Evolutionary conservation across 108 stramenopile species (phyloP), one percentile per base, ranked within the genome.

Genomic region (Pseudonitzschia multistriata): DNA sequence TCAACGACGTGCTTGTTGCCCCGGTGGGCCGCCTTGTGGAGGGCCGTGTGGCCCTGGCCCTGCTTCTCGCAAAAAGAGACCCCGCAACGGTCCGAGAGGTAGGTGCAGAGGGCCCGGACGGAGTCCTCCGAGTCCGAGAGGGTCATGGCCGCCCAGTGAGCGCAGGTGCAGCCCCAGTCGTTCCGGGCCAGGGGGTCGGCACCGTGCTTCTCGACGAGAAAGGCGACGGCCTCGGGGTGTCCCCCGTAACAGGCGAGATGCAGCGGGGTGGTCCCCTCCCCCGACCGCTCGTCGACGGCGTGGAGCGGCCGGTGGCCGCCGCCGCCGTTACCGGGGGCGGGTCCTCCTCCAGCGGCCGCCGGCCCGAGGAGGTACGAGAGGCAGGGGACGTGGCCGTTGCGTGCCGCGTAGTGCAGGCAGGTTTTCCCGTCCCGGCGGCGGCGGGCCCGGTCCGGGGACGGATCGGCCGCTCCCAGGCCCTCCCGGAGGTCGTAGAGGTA

Each of bases 371-470:
- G 35, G 66, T 74, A 81, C 47, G 40, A 45, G 36, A 78, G 49
- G 63, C 72, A 73, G 17, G 62, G 27, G 29, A 81, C 66, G 21
- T 84, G 84, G n/a, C 91, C 94, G 68, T 95, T 92, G 21, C 94
- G 75, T 15, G 89, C 85, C 5, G 94, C 94, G 61, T 88, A 95
- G 62, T 95, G 94, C 31, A 95, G 80, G 40, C 77, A 72, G 11
- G 94, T 95, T 77, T 91, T 95, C 2, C 93, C 93, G 81, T 94
- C 93, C 5, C 93, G 90, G 42, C 93, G 90, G 42, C 90, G 82
- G 65, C 92, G 57, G 14, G 80, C 48, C 70, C 78, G 79, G 65
- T 70, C 37, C 37, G 37, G 71, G 27, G 35, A 25, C n/a, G 53
- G 10, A 3, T 49, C 49, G 15, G 15, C 4, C 17, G 22, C 13